phyloP scores from a whole-genome alignment of 2,329 filamentous ascomycete genomes.

The Fusarium vanettenii region DNA sequence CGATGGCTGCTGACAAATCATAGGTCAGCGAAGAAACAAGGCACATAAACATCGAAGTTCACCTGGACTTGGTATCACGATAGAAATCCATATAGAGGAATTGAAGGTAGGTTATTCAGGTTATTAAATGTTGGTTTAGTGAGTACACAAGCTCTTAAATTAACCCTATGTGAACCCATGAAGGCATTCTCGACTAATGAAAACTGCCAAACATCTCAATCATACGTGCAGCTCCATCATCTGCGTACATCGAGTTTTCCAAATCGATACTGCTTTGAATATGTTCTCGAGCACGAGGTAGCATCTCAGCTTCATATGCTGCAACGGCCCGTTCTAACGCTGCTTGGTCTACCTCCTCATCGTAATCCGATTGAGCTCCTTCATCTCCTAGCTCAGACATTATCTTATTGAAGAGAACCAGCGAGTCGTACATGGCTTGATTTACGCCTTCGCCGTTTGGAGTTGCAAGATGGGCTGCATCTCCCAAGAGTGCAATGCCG shows the following conservation, averaged over 20 bases:
- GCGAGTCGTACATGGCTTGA: constrained; percentile 1
- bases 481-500: constrained; percentile 3
- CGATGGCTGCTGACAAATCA: neutral
- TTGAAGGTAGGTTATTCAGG: neutral
- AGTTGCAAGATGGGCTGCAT: constrained; percentile 6
- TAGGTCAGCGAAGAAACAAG: neutral
- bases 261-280: neutral
- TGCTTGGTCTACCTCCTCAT: neutral
- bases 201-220: neutral
- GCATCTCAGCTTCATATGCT: neutral
- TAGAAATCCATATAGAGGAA: neutral
- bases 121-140: neutral
- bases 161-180: neutral
- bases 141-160: neutral
- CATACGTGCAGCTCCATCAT: neutral
- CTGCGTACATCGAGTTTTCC: neutral
- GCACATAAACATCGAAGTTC: neutral
- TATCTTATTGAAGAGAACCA: neutral
- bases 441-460: constrained; percentile 14
- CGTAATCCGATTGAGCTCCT: neutral
- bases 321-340: neutral
- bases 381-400: neutral
- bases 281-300: neutral
- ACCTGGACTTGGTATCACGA: neutral
- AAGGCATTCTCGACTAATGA: neutral